Percentiles rank a stretch among this genome's conserved stretches.
phyloP scores from a whole-genome alignment of 768 basidiomycete species.

The Hemileccinum rubropunctum region DNA sequence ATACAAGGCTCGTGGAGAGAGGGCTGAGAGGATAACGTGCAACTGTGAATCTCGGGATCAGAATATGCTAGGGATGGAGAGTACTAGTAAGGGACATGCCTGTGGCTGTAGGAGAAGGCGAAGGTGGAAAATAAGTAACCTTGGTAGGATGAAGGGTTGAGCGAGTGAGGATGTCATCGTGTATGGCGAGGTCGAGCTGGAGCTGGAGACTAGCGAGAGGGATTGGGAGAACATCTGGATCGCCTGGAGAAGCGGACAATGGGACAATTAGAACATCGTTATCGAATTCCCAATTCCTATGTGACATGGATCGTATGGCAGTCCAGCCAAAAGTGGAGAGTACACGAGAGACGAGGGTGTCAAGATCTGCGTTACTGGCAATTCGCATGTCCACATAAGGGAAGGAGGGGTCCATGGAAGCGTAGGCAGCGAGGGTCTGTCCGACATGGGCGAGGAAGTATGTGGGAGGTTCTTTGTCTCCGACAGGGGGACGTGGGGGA shows the following conservation, averaged over 20 bases:
- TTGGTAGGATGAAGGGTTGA: constrained; percentile 27
- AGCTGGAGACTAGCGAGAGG: constrained; percentile 22
- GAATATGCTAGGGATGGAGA: background rate
- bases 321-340: constrained; percentile 45
- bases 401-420: constrained; percentile 38
- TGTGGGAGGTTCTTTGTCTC: constrained; percentile 30
- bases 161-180: constrained; percentile 20
- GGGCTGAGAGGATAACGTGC: constrained; percentile 7
- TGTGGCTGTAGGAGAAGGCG: constrained; percentile 6
- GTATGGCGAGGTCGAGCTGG: constrained; percentile 26
- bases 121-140: constrained; percentile 23
- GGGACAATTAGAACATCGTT: constrained; percentile 25
- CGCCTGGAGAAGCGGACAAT: constrained; percentile 3
- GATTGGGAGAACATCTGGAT: constrained; percentile 2
- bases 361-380: constrained; percentile 34
- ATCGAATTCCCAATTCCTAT: constrained; percentile 29
- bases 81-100: constrained; percentile 18
- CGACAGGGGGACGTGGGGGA: constrained; percentile 32
- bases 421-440: constrained; percentile 46
- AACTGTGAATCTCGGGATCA: constrained; percentile 8
- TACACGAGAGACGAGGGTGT: constrained; percentile 41
- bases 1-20: constrained; percentile 12
- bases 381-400: constrained; percentile 24
- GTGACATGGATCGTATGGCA: constrained; percentile 9
- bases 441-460: constrained; percentile 36